Conservation (phyloP, 768 basidiomycete species). For the Macrolepiota albuminosa region DNA sequence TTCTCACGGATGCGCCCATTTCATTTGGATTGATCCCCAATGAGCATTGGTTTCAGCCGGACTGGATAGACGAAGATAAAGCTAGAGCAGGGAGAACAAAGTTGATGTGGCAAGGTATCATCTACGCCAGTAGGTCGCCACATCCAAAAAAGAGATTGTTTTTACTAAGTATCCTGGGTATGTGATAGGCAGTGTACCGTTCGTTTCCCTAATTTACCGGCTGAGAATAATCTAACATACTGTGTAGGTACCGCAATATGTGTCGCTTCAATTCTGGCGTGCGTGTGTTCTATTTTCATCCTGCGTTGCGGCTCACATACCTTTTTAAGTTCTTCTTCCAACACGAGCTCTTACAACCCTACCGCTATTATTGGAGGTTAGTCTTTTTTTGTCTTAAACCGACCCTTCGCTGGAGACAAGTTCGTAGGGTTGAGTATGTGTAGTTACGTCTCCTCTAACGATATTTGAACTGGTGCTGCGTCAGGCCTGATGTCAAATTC, state of each 20-base stretch:
- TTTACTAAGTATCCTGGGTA: slow-evolving; percentile 5
- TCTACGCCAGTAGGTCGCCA: slow-evolving; percentile 48
- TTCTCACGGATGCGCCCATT: slow-evolving; percentile 54
- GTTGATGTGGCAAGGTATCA: slow-evolving; percentile 59
- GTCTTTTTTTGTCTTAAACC: slow-evolving; percentile 11
- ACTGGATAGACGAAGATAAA: slow-evolving; percentile 71
- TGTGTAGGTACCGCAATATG: slow-evolving; percentile 82
- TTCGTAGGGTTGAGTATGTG: slow-evolving; percentile 66
- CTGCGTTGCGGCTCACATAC: neutral
- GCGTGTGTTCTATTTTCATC: slow-evolving; percentile 22
- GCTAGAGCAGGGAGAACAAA: slow-evolving; percentile 55
- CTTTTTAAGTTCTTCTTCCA: slow-evolving; percentile 69
- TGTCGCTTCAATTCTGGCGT: slow-evolving; percentile 93
- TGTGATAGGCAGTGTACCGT: slow-evolving; percentile 66
- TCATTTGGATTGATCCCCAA: slow-evolving; percentile 68
- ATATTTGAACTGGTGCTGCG: neutral
- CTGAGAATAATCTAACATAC: neutral
- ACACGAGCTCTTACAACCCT: slow-evolving; percentile 70
- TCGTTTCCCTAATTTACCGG: slow-evolving; percentile 23
- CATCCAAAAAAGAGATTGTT: neutral
- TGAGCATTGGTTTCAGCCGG: slow-evolving; percentile 79
- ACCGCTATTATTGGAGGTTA: slow-evolving; percentile 80
- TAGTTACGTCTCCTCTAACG: neutral
- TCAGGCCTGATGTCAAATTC: slow-evolving; percentile 70
- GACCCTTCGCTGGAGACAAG: neutral